phyloP scores from a whole-genome alignment of 305 asterid species.

The Solanum hybrid region DNA sequence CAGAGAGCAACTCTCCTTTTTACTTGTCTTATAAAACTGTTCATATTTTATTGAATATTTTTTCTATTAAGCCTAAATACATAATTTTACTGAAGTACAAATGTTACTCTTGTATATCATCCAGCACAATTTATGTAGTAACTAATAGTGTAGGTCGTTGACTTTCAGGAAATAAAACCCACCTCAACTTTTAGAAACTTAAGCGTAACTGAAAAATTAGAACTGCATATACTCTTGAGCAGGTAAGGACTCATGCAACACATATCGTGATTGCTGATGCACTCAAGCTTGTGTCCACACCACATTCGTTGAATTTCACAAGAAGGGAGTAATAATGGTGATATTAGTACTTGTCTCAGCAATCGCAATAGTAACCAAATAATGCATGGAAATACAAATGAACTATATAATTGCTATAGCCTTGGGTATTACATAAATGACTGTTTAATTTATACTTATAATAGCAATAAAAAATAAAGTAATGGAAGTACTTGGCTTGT shows the following conservation, averaged over 20 bases:
- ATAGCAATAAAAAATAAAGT: background rate
- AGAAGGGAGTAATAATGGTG: background rate
- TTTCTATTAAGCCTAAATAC: background rate
- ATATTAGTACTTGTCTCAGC: background rate
- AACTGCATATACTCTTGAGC: background rate
- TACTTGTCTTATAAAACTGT: background rate
- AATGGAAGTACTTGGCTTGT: background rate
- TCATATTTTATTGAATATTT: background rate
- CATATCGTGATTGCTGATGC: background rate
- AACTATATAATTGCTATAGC: background rate
- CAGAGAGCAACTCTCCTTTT: background rate
- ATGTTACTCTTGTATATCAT: background rate
- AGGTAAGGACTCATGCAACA: background rate
- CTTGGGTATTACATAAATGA: background rate
- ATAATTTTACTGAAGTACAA: background rate
- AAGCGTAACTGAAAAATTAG: background rate
- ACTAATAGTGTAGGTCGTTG: background rate
- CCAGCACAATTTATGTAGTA: background rate
- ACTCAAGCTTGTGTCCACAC: background rate
- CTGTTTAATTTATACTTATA: background rate
- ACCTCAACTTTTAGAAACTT: background rate
- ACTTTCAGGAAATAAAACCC: background rate
- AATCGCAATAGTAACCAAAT: background rate
- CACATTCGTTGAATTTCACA: background rate
- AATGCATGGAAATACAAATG: background rate